phyloP scores from a whole-genome alignment of 148 eudicot species.

The Polygonum maritimum region DNA sequence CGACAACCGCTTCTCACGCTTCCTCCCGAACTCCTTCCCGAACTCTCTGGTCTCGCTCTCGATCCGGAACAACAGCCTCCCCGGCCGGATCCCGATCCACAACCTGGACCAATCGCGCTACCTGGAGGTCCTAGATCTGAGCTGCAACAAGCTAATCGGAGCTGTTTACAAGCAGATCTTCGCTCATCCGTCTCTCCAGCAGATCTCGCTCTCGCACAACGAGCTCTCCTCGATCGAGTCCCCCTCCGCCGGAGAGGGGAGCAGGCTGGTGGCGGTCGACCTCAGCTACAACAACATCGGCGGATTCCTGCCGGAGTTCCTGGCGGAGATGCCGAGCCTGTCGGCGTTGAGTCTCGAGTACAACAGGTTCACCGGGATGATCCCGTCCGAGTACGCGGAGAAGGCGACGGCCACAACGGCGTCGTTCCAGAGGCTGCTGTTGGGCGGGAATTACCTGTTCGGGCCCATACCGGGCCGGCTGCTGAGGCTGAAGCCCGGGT shows the following conservation, averaged over 20 bases:
- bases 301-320: constrained; percentile 26
- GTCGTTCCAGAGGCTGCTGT: constrained; percentile 30
- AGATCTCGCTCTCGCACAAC: constrained; percentile 32
- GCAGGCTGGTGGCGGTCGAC: constrained; percentile 30
- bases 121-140: constrained; percentile 38
- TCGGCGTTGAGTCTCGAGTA: constrained; percentile 35
- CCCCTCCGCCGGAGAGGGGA: not conserved
- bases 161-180: constrained; percentile 21
- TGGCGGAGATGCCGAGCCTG: constrained; percentile 22
- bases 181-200: constrained; percentile 34
- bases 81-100: constrained; percentile 16
- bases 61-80: constrained; percentile 26
- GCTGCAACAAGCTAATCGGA: constrained; percentile 26
- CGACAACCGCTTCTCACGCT: constrained; percentile 18
- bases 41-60: constrained; percentile 28
- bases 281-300: constrained; percentile 28
- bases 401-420: constrained; percentile 22
- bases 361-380: constrained; percentile 39
- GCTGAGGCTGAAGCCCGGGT: constrained; percentile 28
- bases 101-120: not conserved
- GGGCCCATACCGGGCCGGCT: constrained; percentile 38
- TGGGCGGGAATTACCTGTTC: constrained; percentile 40
- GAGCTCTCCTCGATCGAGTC: constrained; percentile 15
- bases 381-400: constrained; percentile 28
- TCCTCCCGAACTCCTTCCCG: constrained; percentile 22